Evolutionary conservation across 2,329 filamentous ascomycete genomes (phyloP), one percentile per base, ranked within the genome.

Genomic region (Ophiosphaerella herpotricha): DNA sequence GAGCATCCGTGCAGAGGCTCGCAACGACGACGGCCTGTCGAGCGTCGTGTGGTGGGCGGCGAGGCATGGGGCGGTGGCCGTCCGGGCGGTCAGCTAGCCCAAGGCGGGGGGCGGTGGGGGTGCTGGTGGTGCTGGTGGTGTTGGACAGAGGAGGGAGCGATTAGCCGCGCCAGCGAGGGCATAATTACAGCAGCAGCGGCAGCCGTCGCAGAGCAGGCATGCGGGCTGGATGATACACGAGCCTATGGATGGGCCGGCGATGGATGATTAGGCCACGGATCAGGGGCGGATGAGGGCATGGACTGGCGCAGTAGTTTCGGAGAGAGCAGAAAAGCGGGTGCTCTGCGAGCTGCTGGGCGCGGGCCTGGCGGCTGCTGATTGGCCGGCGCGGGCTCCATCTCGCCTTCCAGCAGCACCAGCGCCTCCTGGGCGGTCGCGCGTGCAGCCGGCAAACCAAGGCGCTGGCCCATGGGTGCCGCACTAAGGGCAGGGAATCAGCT

Each of bases 1-100:
- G 64, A 67, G 65, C 50, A 68, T 68, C 67, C 65, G 69, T 71
- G 71, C 70, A 61, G 69, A 55, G 54, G 51, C 44, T 49, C 47
- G 58, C 60, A 56, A 60, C 57, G 54, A 64, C 62, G 60, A 68
- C 62, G 62, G 58, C 57, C 62, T 55, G 48, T 56, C 48, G 53
- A 56, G 58, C 56, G 64, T 64, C 55, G 60, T 68, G 62, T 67
- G 26, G 26, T 29, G 26, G 26, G 26, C 26, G 26, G 6, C 26
- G 11, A 8, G 26, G 65, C 62, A 65, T 66, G 61, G 62, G 61
- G 49, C 58, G 51, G 48, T 38, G 57, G 65, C 52, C 62, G 58
- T 63, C 53, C 48, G 67, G 63, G 67, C 66, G 67, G 67, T 72
- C 68, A 64, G 52, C 58, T 66, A 68, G 65, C 48, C 56, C 55